Evolutionary conservation across 495 filamentous ascomycete species (phyloP).

Genomic region (Staphylotrichum tortipilum): DNA sequence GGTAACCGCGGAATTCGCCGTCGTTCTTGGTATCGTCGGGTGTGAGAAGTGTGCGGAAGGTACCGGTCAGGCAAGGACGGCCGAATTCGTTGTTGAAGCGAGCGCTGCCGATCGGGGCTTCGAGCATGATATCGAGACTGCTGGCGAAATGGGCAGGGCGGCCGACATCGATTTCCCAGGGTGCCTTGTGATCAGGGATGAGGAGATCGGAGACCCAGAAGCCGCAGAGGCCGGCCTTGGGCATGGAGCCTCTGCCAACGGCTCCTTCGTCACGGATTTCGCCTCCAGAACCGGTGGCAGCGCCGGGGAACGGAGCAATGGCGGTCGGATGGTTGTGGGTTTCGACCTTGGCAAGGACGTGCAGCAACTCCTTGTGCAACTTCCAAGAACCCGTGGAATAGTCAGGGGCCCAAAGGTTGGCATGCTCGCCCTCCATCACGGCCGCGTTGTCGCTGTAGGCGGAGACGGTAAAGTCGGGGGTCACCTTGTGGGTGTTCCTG

Average conservation of each 20-base stretch:
- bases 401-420: conserved; percentile 77
- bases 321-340: conserved; percentile 98
- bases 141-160: conserved; percentile 87
- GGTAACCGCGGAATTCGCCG: conserved; percentile 76
- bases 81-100: conserved; percentile 98
- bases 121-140: conserved; percentile 91
- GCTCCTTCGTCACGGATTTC: conserved; percentile 93
- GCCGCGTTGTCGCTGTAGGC: conserved; percentile 98
- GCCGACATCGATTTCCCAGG: conserved; percentile 88
- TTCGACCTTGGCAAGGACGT: conserved; percentile 91
- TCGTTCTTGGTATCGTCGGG: conserved; percentile 37
- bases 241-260: conserved; percentile 83
- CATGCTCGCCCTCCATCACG: conserved; percentile 68
- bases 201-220: conserved; percentile 91
- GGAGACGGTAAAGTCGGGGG: conserved; percentile 73
- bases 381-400: conserved; percentile 79
- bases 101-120: conserved; percentile 89
- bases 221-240: conserved; percentile 85
- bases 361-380: conserved; percentile 75
- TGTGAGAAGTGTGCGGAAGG: conserved; percentile 78
- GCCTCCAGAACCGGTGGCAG: conserved; percentile 90
- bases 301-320: conserved; percentile 75
- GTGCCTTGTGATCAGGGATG: conserved; percentile 69
- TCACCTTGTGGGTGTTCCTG: conserved; percentile 74
- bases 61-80: conserved; percentile 78